phyloP scores from a whole-genome alignment of 2,329 filamentous ascomycete genomes.

The Colletotrichum sojae region DNA sequence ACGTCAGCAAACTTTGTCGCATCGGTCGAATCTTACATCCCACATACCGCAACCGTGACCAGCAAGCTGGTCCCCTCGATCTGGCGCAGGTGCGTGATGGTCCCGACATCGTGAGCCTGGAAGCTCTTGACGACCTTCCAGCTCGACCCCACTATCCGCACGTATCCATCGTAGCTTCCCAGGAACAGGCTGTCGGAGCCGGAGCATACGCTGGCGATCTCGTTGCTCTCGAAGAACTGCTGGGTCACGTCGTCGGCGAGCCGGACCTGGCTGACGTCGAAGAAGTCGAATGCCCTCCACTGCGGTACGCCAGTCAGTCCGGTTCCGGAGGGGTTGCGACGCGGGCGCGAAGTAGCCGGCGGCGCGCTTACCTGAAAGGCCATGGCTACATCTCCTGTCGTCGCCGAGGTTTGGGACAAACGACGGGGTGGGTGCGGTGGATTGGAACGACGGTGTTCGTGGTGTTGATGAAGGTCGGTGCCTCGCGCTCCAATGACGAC shows the following conservation, averaged over 20 bases:
- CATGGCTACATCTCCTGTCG: conserved; percentile 42
- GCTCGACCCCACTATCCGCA: conserved; percentile 87
- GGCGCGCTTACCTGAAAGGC: conserved; percentile 38
- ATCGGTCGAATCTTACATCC: neutral
- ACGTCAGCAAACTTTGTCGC: neutral
- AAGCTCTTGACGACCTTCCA: conserved; percentile 92
- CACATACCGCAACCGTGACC: conserved; percentile 78
- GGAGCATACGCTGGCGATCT: conserved; percentile 86
- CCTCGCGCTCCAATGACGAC: conserved; percentile 46
- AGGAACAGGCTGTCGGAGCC: conserved; percentile 93
- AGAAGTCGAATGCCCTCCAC: conserved; percentile 99
- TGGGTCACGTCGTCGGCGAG: conserved; percentile 84
- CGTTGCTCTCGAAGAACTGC: conserved; percentile 84
- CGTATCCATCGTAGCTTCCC: conserved; percentile 85
- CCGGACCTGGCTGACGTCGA: conserved; percentile 90
- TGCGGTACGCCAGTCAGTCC: conserved; percentile 53
- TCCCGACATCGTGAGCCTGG: conserved; percentile 84
- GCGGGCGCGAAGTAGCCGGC: neutral
- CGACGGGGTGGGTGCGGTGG: neutral
- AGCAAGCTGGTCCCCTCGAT: conserved; percentile 88
- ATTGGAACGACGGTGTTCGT: conserved; percentile 3
- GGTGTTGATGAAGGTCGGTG: conserved; percentile 36
- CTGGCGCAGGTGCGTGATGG: conserved; percentile 93
- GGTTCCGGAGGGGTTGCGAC: neutral
- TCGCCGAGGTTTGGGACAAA: conserved; percentile 1